Conservation (phyloP, 805 yeast genomes). For the Candida sithepensis region DNA sequence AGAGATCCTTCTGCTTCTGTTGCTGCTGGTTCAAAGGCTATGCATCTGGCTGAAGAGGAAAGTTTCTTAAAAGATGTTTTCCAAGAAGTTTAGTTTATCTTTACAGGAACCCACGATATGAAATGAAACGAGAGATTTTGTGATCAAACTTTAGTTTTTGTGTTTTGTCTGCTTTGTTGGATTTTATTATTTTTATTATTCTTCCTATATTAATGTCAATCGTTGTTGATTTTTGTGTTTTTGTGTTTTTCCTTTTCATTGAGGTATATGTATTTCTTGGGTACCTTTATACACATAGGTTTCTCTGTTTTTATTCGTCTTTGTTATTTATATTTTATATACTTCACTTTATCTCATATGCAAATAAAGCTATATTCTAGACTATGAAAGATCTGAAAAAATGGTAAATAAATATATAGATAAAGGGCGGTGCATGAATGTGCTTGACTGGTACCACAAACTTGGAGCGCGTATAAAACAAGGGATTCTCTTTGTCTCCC, state of each 20-base stretch:
- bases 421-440: neutral
- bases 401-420: neutral
- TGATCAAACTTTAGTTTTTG: neutral
- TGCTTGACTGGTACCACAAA: neutral
- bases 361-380: neutral
- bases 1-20: slow-evolving; percentile 98
- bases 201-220: neutral
- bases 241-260: neutral
- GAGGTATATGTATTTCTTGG: neutral
- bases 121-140: neutral
- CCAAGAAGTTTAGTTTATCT: slow-evolving; percentile 13
- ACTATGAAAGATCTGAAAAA: neutral
- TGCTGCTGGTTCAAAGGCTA: slow-evolving; percentile 93
- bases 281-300: neutral
- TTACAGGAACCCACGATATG: neutral
- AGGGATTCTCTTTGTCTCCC: neutral
- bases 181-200: neutral
- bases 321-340: neutral
- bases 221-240: neutral
- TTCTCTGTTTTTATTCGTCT: neutral
- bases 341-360: neutral
- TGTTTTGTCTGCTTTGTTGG: neutral
- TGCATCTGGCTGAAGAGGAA: slow-evolving; percentile 86
- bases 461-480: neutral
- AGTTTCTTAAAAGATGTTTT: slow-evolving; percentile 80